These are phyloP conservation scores for Fusarium sterilihyphosum DNA, from an alignment of 2,329 filamentous ascomycete species.

Conservation along the genomic window DNA sequence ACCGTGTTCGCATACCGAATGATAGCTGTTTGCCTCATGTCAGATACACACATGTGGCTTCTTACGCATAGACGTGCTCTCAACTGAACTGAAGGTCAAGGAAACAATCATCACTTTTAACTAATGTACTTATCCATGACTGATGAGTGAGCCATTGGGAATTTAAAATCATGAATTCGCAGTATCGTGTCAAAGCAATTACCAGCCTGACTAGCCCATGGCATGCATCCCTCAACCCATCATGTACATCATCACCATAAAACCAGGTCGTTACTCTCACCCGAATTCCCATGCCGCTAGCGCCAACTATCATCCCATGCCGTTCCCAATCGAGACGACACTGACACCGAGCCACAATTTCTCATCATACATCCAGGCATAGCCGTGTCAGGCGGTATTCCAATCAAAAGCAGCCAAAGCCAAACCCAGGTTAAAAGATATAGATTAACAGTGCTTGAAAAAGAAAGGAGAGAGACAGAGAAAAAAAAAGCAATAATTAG, in stretches of 20 bases:
- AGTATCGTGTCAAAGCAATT: slow-evolving; percentile 34
- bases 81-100: neutral
- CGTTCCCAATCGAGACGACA: slow-evolving; percentile 10
- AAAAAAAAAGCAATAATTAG: neutral
- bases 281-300: slow-evolving; percentile 5
- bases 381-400: slow-evolving; percentile 15
- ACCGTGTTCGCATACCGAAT: neutral
- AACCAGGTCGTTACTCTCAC: slow-evolving; percentile 10
- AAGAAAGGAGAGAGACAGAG: neutral
- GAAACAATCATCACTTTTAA: neutral
- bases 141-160: neutral
- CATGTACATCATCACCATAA: slow-evolving; percentile 28
- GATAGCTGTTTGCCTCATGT: neutral
- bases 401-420: slow-evolving; percentile 11
- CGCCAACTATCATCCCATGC: slow-evolving; percentile 9
- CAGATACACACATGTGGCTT: neutral
- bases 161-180: slow-evolving; percentile 32
- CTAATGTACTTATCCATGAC: neutral
- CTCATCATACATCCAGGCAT: slow-evolving; percentile 18
- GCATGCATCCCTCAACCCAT: slow-evolving; percentile 1
- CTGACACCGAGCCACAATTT: neutral
- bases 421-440: slow-evolving; percentile 2
- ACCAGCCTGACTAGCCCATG: slow-evolving; percentile 25
- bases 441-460: slow-evolving; percentile 16
- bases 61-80: neutral